phyloP scores from a whole-genome alignment of 1,284 basidiomycete genomes.

The Tremellales sp. region DNA sequence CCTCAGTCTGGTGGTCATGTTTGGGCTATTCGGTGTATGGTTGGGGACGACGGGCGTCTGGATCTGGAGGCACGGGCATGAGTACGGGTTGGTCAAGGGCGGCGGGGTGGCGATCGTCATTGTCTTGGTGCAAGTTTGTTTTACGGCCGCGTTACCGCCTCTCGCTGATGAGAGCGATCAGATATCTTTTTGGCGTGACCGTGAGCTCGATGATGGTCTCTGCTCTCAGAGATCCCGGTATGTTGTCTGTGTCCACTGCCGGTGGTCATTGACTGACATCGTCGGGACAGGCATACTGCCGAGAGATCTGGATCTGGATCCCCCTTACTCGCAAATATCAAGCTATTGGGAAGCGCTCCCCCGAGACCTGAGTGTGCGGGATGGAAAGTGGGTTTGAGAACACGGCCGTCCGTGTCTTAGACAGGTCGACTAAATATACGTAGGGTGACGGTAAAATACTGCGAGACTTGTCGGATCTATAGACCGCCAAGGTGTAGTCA shows the following conservation, averaged over 20 bases:
- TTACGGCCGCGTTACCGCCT: background rate
- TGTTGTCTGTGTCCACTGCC: background rate
- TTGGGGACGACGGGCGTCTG: slow-evolving; percentile 78
- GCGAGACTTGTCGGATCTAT: slow-evolving; percentile 82
- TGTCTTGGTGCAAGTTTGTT: slow-evolving; percentile 55
- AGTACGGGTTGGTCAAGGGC: slow-evolving; percentile 67
- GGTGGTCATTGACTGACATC: background rate
- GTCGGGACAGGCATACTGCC: slow-evolving; percentile 65
- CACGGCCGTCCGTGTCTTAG: slow-evolving; percentile 4
- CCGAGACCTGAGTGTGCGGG: slow-evolving; percentile 72
- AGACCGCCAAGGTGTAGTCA: slow-evolving; percentile 86
- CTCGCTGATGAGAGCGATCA: background rate
- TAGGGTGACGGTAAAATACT: slow-evolving; percentile 84
- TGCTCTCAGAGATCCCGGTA: slow-evolving; percentile 75
- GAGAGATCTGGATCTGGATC: slow-evolving; percentile 74
- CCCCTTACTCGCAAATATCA: slow-evolving; percentile 61
- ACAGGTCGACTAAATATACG: slow-evolving; percentile 2
- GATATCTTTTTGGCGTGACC: slow-evolving; percentile 37
- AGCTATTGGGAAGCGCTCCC: slow-evolving; percentile 65
- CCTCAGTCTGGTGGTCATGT: slow-evolving; percentile 58
- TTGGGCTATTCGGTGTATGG: slow-evolving; percentile 70
- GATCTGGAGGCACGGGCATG: slow-evolving; percentile 74
- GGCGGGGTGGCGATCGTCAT: slow-evolving; percentile 74
- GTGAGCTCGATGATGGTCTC: slow-evolving; percentile 47
- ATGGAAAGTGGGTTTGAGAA: slow-evolving; percentile 63